phyloP scores from a whole-genome alignment of 176 grass and related monocot genomes.

The Carex scoparia region DNA sequence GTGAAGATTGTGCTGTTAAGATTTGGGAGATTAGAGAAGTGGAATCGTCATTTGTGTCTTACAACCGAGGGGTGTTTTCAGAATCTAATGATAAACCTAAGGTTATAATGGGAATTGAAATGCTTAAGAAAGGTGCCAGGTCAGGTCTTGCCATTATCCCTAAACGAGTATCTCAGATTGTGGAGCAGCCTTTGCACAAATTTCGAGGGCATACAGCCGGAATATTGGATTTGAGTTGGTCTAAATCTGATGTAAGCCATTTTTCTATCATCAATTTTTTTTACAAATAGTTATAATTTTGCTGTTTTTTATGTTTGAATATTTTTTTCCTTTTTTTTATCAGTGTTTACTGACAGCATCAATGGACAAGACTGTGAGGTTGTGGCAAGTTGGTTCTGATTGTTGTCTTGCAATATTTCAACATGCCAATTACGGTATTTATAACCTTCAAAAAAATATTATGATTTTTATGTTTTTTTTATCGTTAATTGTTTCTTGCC shows the following conservation, averaged over 20 bases:
- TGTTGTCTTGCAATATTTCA: conserved; percentile 58
- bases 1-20: conserved; percentile 66
- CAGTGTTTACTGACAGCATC: conserved; percentile 89
- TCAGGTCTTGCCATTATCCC: conserved; percentile 53
- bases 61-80: conserved; percentile 22
- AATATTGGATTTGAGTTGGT: conserved; percentile 89
- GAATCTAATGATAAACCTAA: conserved; percentile 35
- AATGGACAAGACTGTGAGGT: conserved; percentile 82
- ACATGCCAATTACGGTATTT: conserved; percentile 82
- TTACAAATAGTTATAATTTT: neutral
- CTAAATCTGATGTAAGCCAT: conserved; percentile 67
- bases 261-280: conserved; percentile 12
- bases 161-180: conserved; percentile 51
- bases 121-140: conserved; percentile 16
- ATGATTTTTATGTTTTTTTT: conserved; percentile 44
- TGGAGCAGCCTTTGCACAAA: conserved; percentile 60
- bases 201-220: conserved; percentile 62
- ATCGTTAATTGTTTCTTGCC: neutral
- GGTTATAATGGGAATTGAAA: conserved; percentile 31
- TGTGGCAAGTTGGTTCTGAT: conserved; percentile 87
- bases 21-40: conserved; percentile 81
- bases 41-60: conserved; percentile 41
- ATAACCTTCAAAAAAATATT: conserved; percentile 10
- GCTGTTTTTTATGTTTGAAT: neutral
- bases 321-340: conserved; percentile 16